Conservation (phyloP, 2,329 filamentous ascomycete genomes). For the Sphaceloma murrayae region DNA sequence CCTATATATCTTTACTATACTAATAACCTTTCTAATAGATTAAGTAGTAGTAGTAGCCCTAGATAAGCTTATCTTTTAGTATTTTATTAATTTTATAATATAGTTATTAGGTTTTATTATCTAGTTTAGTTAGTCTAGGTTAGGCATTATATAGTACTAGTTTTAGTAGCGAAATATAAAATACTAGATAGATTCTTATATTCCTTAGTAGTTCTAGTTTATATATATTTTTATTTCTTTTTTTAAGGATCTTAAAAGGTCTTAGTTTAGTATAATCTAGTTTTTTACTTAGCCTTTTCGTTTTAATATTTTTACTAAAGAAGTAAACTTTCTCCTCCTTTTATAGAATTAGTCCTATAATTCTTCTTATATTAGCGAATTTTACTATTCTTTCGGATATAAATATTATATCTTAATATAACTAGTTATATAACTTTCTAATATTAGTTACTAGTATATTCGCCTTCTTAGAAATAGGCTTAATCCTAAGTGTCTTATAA, state of each 20-base stretch:
- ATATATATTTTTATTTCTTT: slow-evolving; percentile 16
- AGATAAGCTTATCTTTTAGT: neutral
- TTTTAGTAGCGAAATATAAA: slow-evolving; percentile 18
- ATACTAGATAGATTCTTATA: slow-evolving; percentile 18
- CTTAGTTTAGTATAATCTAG: slow-evolving; percentile 16
- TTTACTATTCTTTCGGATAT: neutral
- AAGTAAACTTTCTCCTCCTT: slow-evolving; percentile 2
- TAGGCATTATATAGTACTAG: neutral
- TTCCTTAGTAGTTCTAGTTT: slow-evolving; percentile 11
- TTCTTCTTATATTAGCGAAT: neutral
- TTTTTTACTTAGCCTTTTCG: slow-evolving; percentile 17
- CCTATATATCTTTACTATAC: slow-evolving; percentile 8
- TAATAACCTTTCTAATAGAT: slow-evolving; percentile 12
- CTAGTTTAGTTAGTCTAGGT: slow-evolving; percentile 1
- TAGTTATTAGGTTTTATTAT: neutral
- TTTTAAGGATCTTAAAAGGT: slow-evolving; percentile 16
- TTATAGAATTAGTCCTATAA: slow-evolving; percentile 15
- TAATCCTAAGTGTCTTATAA: slow-evolving; percentile 3
- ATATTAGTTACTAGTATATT: neutral
- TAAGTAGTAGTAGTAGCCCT: neutral
- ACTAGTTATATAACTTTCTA: slow-evolving; percentile 5
- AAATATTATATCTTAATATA: slow-evolving; percentile 13
- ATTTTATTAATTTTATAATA: slow-evolving; percentile 5
- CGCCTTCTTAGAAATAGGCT: slow-evolving; percentile 11
- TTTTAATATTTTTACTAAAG: slow-evolving; percentile 18